phyloP scores from a whole-genome alignment of 169 alveolate genomes.

The Plasmodium berghei region DNA sequence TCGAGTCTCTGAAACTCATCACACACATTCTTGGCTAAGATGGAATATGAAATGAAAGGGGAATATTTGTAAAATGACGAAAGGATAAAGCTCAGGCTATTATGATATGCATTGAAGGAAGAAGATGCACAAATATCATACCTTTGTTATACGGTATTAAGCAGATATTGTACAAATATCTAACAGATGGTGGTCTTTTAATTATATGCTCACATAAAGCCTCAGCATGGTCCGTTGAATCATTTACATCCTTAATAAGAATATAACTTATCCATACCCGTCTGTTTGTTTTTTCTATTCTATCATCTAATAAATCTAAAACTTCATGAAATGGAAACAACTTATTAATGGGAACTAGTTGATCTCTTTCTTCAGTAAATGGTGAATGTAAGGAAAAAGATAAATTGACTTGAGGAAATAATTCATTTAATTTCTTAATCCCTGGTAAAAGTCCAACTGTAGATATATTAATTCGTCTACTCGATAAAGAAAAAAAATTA shows the following conservation, averaged over 20 bases:
- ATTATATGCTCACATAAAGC: slow-evolving; percentile 80
- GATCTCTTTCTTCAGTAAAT: slow-evolving; percentile 80
- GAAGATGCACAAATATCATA: slow-evolving; percentile 1
- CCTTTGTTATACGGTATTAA: slow-evolving; percentile 84
- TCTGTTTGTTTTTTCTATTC: slow-evolving; percentile 87
- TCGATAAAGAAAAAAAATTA: slow-evolving; percentile 82
- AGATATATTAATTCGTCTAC: slow-evolving; percentile 86
- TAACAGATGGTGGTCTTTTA: slow-evolving; percentile 79
- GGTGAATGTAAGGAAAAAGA: slow-evolving; percentile 90
- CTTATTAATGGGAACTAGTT: slow-evolving; percentile 86
- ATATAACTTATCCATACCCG: slow-evolving; percentile 90
- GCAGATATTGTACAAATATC: slow-evolving; percentile 83
- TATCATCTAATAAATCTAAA: slow-evolving; percentile 85
- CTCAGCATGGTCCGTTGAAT: slow-evolving; percentile 84
- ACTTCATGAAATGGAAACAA: slow-evolving; percentile 89
- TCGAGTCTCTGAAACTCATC: slow-evolving; percentile 49
- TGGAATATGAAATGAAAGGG: neutral
- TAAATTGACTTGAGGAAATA: slow-evolving; percentile 89
- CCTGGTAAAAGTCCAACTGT: slow-evolving; percentile 92
- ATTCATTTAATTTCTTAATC: slow-evolving; percentile 84
- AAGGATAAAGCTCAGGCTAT: neutral
- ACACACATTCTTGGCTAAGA: slow-evolving; percentile 56
- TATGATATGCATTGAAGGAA: neutral
- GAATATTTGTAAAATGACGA: neutral
- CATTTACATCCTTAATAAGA: slow-evolving; percentile 86